Evolutionary conservation across 2,329 filamentous ascomycete species (phyloP), one percentile per base, ranked within the genome.

Genomic region (Metarhizium rileyi): DNA sequence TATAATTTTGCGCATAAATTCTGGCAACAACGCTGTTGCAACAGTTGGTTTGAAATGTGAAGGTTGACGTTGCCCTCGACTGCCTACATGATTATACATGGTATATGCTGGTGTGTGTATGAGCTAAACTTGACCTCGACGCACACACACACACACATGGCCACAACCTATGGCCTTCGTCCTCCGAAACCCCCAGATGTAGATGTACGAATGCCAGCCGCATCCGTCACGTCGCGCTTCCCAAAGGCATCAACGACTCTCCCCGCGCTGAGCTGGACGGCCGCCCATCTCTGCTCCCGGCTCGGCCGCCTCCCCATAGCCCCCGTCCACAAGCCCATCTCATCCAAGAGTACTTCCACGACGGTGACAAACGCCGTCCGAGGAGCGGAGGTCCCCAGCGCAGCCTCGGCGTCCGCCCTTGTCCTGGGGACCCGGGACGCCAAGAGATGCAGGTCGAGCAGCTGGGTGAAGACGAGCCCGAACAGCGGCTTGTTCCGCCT

Each of bases 211-310:
- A 53, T 48, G 7, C 53, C 38, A 26, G 25, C 44, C 26, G 25
- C 46, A 26, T 6, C 22, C 4, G 16, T 25, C 22, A 48, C n/a
- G 5, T 18, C 30, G 14, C 1, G 23, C 43, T n/a, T 33, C 25
- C 10, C 55, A 53, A 75, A 69, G 3, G 66, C 69, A 55, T 70
- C 61, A 18, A 69, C 63, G 28, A 79, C 51, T 49, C 62, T 63
- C 6, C 66, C 65, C 3, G 61, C 61, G 9, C 59, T 60, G 2
- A 77, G 59, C 26, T 72, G 70, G 7, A 81, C 68, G 3, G 70
- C 69, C 0, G 65, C 70, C 78, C 78, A 82, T 40, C 72, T 66
- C 67, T 77, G 73, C 62, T 81, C 78, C 47, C 78, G 57, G n/a
- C 53, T 53, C 40, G 40, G 52, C 35, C 62, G 56, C 23, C 25